Evolutionary conservation across 495 filamentous ascomycete species (phyloP), one percentile per base, ranked within the genome.

Genomic region (Penicillium lividum): DNA sequence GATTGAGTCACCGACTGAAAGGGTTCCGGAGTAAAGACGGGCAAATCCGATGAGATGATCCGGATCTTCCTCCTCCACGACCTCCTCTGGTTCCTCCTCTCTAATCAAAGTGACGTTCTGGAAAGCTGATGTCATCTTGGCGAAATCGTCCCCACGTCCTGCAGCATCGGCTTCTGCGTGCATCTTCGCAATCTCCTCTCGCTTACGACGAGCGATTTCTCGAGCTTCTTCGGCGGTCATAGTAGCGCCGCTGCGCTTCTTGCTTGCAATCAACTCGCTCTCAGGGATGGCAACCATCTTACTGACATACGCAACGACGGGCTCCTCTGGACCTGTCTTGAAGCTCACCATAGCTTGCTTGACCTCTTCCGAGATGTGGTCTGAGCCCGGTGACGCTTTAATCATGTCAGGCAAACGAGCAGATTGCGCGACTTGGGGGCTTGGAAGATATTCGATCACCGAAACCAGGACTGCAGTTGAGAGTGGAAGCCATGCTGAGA

Each of bases 221-320:
- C 90, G 77, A 10, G 95, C 96, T 71, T 97, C 95, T 43, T 94
- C 95, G 0, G 90, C 86, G 52, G 84, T 93, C 64, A 99, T 81
- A 30, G 84, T 80, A 16, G 65, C 68, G 2, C 88, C 88, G 30
- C 88, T 88, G 29, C 78, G 75, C 60, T 87, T 84, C 29, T 89
- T 84, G 67, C 86, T 93, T 59, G 93, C 91, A 2, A 86, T 85
- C 16, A 99, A 80, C 59, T 98, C 92, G 65, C 90, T 97, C 65
- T 93, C 90, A 2, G 91, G 92, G 16, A 98, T 84, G 1, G 94
- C 92, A 22, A 97, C 89, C 93, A 99, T 96, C 73, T 99, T 99
- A 73, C 93, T 97, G 43, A 99, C 91, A 62, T 95, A 99, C 9
- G 92, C 94, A 7, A 98, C 90, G 3, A 95, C 86, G 3, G 94